Evolutionary conservation across 2,329 filamentous ascomycete species (phyloP).

Genomic region (Paecilomyces variotii): DNA sequence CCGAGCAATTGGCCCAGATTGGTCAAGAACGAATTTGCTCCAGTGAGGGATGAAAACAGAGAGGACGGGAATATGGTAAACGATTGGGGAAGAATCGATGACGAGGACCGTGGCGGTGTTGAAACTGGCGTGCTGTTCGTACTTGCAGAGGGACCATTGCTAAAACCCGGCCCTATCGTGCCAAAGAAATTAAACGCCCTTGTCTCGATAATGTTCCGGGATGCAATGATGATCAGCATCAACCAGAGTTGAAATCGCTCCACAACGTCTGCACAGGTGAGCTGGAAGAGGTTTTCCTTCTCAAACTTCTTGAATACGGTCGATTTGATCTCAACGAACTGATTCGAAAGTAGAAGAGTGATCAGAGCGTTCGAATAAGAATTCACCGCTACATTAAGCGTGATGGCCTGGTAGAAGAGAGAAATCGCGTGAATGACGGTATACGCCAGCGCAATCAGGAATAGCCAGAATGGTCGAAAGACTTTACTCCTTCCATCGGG

Average conservation of each 20-base stretch:
- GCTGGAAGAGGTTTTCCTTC: constrained; percentile 93
- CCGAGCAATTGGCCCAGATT: constrained; percentile 70
- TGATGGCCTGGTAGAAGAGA: constrained; percentile 95
- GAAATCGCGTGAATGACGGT: constrained; percentile 81
- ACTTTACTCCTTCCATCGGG: constrained; percentile 86
- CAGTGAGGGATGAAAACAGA: constrained; percentile 35
- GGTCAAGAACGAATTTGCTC: constrained; percentile 35
- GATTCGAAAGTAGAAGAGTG: constrained; percentile 88
- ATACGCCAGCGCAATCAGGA: constrained; percentile 75
- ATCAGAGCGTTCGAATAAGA: constrained; percentile 95
- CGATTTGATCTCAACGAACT: constrained; percentile 98
- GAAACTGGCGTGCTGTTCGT: constrained; percentile 46
- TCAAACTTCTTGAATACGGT: constrained; percentile 99
- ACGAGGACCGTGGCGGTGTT: constrained; percentile 47
- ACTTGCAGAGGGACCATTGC: constrained; percentile 23
- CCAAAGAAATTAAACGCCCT: constrained; percentile 62
- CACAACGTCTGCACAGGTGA: constrained; percentile 93
- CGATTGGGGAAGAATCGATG: constrained; percentile 76
- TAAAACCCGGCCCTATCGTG: constrained; percentile 25
- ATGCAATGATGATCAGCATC: constrained; percentile 91
- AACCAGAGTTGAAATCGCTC: constrained; percentile 97
- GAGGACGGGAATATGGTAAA: constrained; percentile 70
- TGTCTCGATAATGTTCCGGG: constrained; percentile 93
- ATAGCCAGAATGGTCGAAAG: constrained; percentile 82
- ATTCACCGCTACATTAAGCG: constrained; percentile 95